Conservation (phyloP, 345 rosid species). For the Eucalyptus victrix region DNA sequence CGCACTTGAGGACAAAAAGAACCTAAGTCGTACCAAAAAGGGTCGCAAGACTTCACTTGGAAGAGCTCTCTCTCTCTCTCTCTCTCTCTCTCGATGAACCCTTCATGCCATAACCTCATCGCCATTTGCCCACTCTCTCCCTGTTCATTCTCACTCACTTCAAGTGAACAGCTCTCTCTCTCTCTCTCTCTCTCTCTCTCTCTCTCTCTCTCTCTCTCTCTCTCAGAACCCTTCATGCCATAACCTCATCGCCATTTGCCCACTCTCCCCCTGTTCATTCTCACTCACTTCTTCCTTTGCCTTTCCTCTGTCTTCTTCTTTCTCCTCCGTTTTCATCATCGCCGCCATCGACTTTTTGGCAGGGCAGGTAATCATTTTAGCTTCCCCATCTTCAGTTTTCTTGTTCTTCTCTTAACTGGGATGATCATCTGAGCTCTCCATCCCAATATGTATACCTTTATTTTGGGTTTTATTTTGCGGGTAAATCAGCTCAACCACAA, state of each 20-base stretch:
- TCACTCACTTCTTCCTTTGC: too few relatives aligned
- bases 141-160: too few relatives aligned
- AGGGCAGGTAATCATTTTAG: not conserved
- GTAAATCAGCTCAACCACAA: not conserved
- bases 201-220: too few relatives aligned
- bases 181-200: too few relatives aligned
- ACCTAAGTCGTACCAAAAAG: not conserved
- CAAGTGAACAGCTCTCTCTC: too few relatives aligned
- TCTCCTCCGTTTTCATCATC: not conserved
- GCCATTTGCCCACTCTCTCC: too few relatives aligned
- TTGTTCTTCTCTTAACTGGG: not conserved
- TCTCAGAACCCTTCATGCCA: too few relatives aligned
- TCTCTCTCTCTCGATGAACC: too few relatives aligned
- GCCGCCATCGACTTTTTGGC: not conserved
- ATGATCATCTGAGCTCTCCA: not conserved
- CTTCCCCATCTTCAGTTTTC: not conserved
- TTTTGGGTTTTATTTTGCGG: not conserved
- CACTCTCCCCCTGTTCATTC: too few relatives aligned
- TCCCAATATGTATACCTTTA: not conserved
- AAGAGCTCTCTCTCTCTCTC: not conserved
- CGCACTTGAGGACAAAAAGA: not conserved
- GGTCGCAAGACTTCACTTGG: not conserved
- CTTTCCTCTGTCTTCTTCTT: not conserved
- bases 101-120: too few relatives aligned
- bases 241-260: too few relatives aligned